Evolutionary conservation across 768 basidiomycete species (phyloP).

Genomic region (Naematelia aurantialba): DNA sequence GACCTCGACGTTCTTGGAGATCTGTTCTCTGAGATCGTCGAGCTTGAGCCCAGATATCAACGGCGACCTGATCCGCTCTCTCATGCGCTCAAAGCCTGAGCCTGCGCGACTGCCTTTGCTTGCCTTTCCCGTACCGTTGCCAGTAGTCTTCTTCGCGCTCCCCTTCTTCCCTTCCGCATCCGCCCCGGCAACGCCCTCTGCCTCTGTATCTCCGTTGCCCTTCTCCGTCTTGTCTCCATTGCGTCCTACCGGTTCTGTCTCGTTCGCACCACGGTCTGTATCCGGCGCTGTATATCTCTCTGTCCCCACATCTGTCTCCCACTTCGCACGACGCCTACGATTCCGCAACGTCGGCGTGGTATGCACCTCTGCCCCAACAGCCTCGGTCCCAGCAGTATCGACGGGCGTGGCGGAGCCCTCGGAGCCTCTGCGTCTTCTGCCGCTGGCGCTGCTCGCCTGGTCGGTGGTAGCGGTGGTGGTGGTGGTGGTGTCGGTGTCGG

Average conservation of each 20-base stretch:
- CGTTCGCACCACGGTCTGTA: too few relatives aligned
- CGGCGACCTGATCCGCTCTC: constrained; percentile 31
- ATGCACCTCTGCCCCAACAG: too few relatives aligned
- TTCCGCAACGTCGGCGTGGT: too few relatives aligned
- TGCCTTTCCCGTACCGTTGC: background rate
- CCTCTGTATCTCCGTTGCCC: background rate
- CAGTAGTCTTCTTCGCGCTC: background rate
- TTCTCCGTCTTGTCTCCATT: background rate
- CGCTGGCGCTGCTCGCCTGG: too few relatives aligned
- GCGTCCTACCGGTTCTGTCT: too few relatives aligned
- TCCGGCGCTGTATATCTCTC: too few relatives aligned
- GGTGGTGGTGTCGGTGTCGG: background rate
- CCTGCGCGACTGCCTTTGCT: background rate
- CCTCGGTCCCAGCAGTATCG: too few relatives aligned
- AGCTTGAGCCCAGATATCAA: constrained; percentile 29
- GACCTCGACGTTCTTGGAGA: constrained; percentile 40
- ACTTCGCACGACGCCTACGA: too few relatives aligned
- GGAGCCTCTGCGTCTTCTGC: too few relatives aligned
- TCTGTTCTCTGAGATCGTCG: constrained; percentile 32
- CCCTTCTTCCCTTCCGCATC: background rate
- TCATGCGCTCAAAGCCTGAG: constrained; percentile 17
- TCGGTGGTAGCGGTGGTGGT: background rate
- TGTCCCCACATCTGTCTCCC: too few relatives aligned
- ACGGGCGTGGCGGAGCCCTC: too few relatives aligned
- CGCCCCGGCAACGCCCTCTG: background rate